Base-by-base conservation (phyloP, 202 grass and related monocot genomes). In the Carex arenaria region DNA sequence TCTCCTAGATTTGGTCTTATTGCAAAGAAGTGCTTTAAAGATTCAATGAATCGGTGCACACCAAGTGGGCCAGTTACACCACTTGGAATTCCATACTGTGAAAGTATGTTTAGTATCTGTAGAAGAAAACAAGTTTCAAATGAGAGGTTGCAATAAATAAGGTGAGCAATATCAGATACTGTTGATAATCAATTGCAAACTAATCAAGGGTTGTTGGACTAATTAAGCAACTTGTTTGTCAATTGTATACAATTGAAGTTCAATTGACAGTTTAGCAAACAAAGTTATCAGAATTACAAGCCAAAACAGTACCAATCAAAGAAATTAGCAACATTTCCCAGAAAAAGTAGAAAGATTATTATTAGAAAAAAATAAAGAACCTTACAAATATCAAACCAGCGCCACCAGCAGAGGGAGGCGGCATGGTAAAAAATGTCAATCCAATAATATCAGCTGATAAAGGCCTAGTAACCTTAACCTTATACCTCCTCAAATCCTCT, bases 71-170 rank as follows among this genome's bases (percentile, higher is more conserved):
- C 95, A 56, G 84, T 30, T 17, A 93, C 59, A 59, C 95, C 95
- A 62, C 75, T 84, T 20, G 90, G 90, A 61, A 91, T 62, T 42
- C 95, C 92, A 43, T 91, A 98, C 87, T 91, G 92, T 18, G 86
- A 70, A 54, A 98, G 95, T 83, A 98, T 98, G 80, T 98, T 98
- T 83, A 98, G 49, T 78, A 98, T 78, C 95, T 98, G 55, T 73
- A 15, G 40, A 45, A 75, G 13, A 14, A 67, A 83, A 67, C 72
- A 67, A 14, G 12, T 14, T 34, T 19, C 42, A 9, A 9, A 10
- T 45, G 42, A 45, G 40, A 5, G 7, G 42, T 45, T 45, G 42
- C 42, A 42, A 5, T 40, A 42, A 45, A 4, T 10, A 45, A 8
- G 7, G 1, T 10, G 8, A 45, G 7, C 7, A 45, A 9, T 45